Base-by-base conservation (phyloP, 495 filamentous ascomycete genomes). In the Daldinia concentrica region DNA sequence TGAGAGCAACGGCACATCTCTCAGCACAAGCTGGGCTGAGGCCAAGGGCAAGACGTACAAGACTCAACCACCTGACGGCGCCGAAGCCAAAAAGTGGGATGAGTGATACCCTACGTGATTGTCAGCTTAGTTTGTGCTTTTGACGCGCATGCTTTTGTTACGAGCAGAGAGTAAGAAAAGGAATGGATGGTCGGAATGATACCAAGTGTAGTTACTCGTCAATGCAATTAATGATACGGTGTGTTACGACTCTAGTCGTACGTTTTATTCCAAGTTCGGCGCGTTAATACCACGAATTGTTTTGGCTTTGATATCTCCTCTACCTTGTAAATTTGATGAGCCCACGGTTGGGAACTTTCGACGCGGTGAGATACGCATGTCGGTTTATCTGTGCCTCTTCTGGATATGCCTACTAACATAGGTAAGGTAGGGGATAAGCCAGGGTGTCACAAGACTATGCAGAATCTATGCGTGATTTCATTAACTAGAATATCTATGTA, bases 21-120 rank as follows among this genome's bases (percentile, higher is more conserved):
- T 99, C 67, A 98, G 94, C 77, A 99, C 96, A 1, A 92, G 95
- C 70, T 99, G 95, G 95, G 79, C 80, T 1, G 94, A 98, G 68
- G 95, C 97, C 45, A 86, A 88, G 17, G 88, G 84, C 64, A 87
- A 87, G 32, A 90, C 82, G 41, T 91, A 97, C 62, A 86, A 92
- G 79, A 89, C 90, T 6, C 81, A 83, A 24, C 92, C 93, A 27
- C 92, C 94, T 0, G 90, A 94, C 59, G 92, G 92, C 3, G 88
- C 92, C 77, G 86, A 89, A 78, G 88, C 88, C 15, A 93, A 90
- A 83, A 89, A 89, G 79, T 91, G 88, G 88, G 76, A 81, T 29
- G 62, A 76, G 48, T 78, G 56, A 43, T 67, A 69, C 12, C 39
- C 45, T 52, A 24, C 54, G 43, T 36, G 11, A 51, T 65, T 24